phyloP scores from a whole-genome alignment of 768 basidiomycete genomes.

The Mycena belliarum region DNA sequence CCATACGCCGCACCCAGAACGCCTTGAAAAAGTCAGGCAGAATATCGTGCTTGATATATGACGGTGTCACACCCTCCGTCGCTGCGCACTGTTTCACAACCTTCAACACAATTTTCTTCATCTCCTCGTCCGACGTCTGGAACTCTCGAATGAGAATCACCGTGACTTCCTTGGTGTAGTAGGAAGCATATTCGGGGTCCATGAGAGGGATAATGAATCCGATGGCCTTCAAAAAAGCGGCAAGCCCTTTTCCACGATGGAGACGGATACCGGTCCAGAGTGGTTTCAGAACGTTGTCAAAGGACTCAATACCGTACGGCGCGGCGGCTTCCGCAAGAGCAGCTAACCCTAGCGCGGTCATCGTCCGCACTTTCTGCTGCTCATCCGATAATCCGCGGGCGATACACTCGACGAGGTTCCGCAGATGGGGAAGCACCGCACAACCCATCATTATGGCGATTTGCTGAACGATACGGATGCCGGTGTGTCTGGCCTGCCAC shows the following conservation, averaged over 20 bases:
- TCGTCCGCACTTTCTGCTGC: slow-evolving; percentile 94
- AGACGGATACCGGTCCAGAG: slow-evolving; percentile 93
- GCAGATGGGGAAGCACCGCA: slow-evolving; percentile 93
- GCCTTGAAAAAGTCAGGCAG: slow-evolving; percentile 99
- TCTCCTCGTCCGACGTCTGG: slow-evolving; percentile 99
- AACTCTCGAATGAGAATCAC: slow-evolving; percentile 98
- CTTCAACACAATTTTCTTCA: slow-evolving; percentile 99
- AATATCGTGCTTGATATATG: slow-evolving; percentile 97
- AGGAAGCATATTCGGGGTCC: slow-evolving; percentile 99
- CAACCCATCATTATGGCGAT: slow-evolving; percentile 99
- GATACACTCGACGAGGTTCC: slow-evolving; percentile 95
- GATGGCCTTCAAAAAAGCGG: slow-evolving; percentile 95
- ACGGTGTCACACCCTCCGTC: slow-evolving; percentile 95
- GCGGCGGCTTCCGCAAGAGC: slow-evolving; percentile 96
- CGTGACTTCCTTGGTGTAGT: slow-evolving; percentile 98
- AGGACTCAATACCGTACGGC: slow-evolving; percentile 99
- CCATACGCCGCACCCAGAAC: slow-evolving; percentile 99
- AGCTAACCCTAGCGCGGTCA: slow-evolving; percentile 90
- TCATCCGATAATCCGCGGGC: slow-evolving; percentile 92
- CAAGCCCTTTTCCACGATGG: slow-evolving; percentile 92
- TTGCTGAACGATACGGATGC: slow-evolving; percentile 99
- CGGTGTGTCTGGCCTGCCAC: slow-evolving; percentile 99
- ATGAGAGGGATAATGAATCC: slow-evolving; percentile 99
- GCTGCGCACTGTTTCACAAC: slow-evolving; percentile 99
- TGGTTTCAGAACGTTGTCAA: slow-evolving; percentile 95